Evolutionary conservation across 1,139 yeast genomes (phyloP), one percentile per base, ranked within the genome.

Genomic region (Taphrina wiesneri): DNA sequence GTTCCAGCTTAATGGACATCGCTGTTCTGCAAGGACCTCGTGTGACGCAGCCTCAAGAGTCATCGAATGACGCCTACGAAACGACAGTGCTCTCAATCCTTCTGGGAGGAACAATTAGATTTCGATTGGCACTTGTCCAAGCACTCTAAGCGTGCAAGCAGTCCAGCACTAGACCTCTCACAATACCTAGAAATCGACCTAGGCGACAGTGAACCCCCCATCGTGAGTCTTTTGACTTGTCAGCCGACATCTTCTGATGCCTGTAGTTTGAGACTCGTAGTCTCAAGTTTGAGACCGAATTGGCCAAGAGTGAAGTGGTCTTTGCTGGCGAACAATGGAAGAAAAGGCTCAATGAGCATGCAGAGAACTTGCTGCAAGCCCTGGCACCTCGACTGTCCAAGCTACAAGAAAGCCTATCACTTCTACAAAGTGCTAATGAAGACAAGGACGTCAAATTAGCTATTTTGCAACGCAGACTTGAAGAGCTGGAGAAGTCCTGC

Each of bases 111-210:
- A 2, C 54, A 25, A n/a, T 19, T 28, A 5, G 54, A 49, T 28
- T 11, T 49, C 36, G 54, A 25, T 11, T 49, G 54, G 54, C 54
- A 45, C 15, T 5, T 49, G 11, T 26, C 36, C 54, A 49, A 49
- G 54, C 54, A 49, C 36, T 7, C n/a, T 49, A 49, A 19, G 21
- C 36, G 2, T 26, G 36, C 36, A 6, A 49, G 54, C 21, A 49
- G 36, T 28, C 54, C 54, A 7, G 36, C 36, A 9, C n/a, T 45
- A 2, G 51, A 45, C 21, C 26, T 45, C 15, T 17, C 26, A 7
- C 32, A 49, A 11, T 49, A 25, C 19, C 54, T 49, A n/a, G 54
- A 49, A 13, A 7, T 49, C 3, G 54, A 49, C 15, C 15, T 13
- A 13, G 28, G 51, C 51, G 30, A 21, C 30, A 11, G 13, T 25